phyloP scores from a whole-genome alignment of 2,329 filamentous ascomycete species.

The Scopulariopsis brevicaulis region DNA sequence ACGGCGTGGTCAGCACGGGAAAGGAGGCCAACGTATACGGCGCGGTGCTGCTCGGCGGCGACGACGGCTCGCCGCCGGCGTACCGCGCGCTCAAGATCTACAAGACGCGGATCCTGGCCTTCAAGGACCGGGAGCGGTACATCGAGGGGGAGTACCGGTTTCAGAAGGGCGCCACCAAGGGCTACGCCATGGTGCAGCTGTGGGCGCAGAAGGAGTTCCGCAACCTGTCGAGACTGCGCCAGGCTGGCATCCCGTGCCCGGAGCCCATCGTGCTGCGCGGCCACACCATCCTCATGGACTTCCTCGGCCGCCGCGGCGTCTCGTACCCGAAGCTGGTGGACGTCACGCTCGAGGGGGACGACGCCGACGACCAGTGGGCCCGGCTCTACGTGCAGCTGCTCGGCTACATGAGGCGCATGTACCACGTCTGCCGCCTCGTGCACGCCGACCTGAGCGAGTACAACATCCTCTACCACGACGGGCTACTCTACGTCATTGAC shows the following conservation, averaged over 20 bases:
- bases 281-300: conserved; percentile 93
- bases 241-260: conserved; percentile 79
- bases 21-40: conserved; percentile 99
- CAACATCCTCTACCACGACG: conserved; percentile 84
- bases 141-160: conserved; percentile 92
- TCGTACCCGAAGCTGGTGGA: conserved; percentile 84
- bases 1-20: conserved; percentile 90
- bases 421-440: conserved; percentile 82
- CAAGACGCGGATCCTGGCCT: conserved; percentile 94
- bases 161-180: conserved; percentile 72
- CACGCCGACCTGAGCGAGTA: conserved; percentile 98
- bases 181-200: conserved; percentile 95
- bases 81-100: conserved; percentile 91
- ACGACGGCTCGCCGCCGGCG: conserved; percentile 37
- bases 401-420: conserved; percentile 83
- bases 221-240: conserved; percentile 75
- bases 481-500: conserved; percentile 84
- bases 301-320: conserved; percentile 77
- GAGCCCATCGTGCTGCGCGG: conserved; percentile 81
- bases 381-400: conserved; percentile 73
- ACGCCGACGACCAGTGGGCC: conserved; percentile 62
- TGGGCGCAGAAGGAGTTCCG: conserved; percentile 99
- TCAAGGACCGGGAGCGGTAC: conserved; percentile 96
- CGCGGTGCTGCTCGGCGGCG: conserved; percentile 54
- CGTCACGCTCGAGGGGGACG: conserved; percentile 59